These are phyloP conservation scores for Helotiales sp. DNA, from an alignment of 2,329 filamentous ascomycete genomes.

Conservation along the genomic window DNA sequence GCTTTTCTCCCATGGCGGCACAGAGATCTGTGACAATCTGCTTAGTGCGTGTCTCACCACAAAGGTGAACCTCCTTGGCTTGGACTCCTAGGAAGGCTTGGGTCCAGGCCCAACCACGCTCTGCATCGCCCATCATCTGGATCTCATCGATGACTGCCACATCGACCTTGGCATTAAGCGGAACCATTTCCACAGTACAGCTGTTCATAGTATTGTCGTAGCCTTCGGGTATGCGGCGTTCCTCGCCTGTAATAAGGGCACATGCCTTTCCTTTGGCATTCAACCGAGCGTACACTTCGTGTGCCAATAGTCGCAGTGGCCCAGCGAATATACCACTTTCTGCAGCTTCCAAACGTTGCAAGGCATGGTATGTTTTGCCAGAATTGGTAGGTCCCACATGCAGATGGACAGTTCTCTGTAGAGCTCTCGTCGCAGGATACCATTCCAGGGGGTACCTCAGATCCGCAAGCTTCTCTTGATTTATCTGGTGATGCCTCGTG, in stretches of 20 bases:
- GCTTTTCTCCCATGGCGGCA: slow-evolving; percentile 78
- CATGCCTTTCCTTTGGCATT: slow-evolving; percentile 77
- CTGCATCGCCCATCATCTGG: slow-evolving; percentile 85
- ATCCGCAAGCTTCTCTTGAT: slow-evolving; percentile 73
- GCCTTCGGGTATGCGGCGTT: slow-evolving; percentile 71
- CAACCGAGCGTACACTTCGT: slow-evolving; percentile 93
- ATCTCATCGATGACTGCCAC: slow-evolving; percentile 98
- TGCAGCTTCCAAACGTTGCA: slow-evolving; percentile 80
- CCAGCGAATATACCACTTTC: slow-evolving; percentile 86
- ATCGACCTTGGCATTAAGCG: slow-evolving; percentile 58
- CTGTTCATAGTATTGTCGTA: slow-evolving; percentile 68
- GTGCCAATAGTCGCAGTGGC: slow-evolving; percentile 84
- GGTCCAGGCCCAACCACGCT: slow-evolving; percentile 94
- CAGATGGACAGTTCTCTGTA: slow-evolving; percentile 84
- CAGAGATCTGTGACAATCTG: slow-evolving; percentile 79
- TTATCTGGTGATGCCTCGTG: slow-evolving; percentile 50
- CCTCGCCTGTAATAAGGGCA: slow-evolving; percentile 88
- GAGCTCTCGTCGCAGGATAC: slow-evolving; percentile 81
- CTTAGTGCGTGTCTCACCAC: slow-evolving; percentile 85
- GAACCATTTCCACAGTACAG: slow-evolving; percentile 94
- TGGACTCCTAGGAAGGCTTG: slow-evolving; percentile 85
- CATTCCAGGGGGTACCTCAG: slow-evolving; percentile 89
- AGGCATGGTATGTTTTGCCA: slow-evolving; percentile 93
- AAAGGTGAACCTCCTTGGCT: slow-evolving; percentile 89
- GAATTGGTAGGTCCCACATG: slow-evolving; percentile 98